Evolutionary conservation across 1,284 basidiomycete genomes (phyloP), one percentile per base, ranked within the genome.

Genomic region (Cutaneotrichosporon cutaneum): DNA sequence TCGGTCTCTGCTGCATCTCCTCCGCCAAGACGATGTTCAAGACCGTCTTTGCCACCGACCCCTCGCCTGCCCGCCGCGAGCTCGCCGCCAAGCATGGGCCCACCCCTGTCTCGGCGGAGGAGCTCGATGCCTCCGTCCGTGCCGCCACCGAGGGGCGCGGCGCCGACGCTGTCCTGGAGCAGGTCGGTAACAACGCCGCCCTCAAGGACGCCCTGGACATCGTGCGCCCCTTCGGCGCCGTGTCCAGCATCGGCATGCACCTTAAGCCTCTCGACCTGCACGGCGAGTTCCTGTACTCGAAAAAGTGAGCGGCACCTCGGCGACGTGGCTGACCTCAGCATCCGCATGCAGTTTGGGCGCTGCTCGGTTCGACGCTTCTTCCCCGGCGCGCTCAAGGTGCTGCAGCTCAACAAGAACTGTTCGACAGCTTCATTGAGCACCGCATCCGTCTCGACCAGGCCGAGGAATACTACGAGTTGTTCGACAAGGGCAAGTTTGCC

Each of bases 351-450:
- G 68, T 78, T 77, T 55, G 93, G 92, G 11, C 84, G 92, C 18
- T 95, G 92, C 72, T 91, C 90, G 16, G 92, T 90, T 7, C 84
- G 88, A 16, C 85, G 88, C 0, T 87, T 92, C 83, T 88, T 92
- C 68, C 86, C 86, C 4, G 79, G 85, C 60, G 90, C 89, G 30
- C 30, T 30, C 30, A 30, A 87, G 67, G 77, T 93, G n/a, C 78
- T 93, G 77, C 52, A 64, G 58, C 61, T 68, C 48, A 74, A 74
- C 65, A 64, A 67, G 51, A 76, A 21, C 58, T 78, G 26, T 77
- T 78, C 57, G 58, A 55, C 10, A 64, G 64, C 22, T 79, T 80
- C 60, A 72, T 80, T 52, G 68, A 74, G 58, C 67, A 80, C 61
- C 65, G 63, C 47, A 70, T 78, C 53, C 45, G 62, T 4, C 66